Conservation (phyloP, 225 moss, liverwort and hornwort genomes). For the Marchantia paleacea region DNA sequence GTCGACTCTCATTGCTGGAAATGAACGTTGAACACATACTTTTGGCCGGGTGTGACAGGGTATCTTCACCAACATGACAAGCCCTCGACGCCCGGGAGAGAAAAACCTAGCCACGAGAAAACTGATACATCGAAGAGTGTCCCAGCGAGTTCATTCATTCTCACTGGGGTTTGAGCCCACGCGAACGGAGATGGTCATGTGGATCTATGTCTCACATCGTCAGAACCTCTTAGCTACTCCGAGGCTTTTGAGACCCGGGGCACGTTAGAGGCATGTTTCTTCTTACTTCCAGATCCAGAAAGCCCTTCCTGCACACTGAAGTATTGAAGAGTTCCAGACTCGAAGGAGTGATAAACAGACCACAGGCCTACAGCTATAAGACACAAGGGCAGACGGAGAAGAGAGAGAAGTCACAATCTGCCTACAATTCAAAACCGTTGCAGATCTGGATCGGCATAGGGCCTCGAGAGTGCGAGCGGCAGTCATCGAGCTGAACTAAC, state of each 20-base stretch:
- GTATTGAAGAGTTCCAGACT: not conserved
- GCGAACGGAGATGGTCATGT: not conserved
- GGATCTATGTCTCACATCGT: not conserved
- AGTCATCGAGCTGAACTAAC: not conserved
- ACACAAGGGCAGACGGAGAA: not conserved
- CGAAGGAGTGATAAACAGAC: not conserved
- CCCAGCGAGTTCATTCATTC: not conserved
- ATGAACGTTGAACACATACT: not conserved
- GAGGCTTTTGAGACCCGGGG: not conserved
- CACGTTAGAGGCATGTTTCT: not conserved
- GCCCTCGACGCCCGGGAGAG: not conserved
- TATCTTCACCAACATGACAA: not conserved
- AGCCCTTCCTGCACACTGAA: not conserved
- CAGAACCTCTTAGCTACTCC: not conserved
- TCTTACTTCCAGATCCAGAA: not conserved
- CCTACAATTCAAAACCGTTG: slow-evolving; percentile 13
- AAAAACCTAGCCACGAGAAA: slow-evolving; percentile 1
- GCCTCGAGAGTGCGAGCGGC: not conserved
- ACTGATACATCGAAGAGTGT: no score
- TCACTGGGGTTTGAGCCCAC: not conserved
- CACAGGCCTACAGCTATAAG: slow-evolving; percentile 5
- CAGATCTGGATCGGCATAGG: slow-evolving; percentile 9
- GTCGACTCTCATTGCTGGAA: not conserved
- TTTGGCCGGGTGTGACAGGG: not conserved
- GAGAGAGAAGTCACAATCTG: not conserved